Evolutionary conservation across 192 early-diverging fungal genomes (phyloP), one percentile per base, ranked within the genome.

Genomic region (Spizellomyces punctatus): DNA sequence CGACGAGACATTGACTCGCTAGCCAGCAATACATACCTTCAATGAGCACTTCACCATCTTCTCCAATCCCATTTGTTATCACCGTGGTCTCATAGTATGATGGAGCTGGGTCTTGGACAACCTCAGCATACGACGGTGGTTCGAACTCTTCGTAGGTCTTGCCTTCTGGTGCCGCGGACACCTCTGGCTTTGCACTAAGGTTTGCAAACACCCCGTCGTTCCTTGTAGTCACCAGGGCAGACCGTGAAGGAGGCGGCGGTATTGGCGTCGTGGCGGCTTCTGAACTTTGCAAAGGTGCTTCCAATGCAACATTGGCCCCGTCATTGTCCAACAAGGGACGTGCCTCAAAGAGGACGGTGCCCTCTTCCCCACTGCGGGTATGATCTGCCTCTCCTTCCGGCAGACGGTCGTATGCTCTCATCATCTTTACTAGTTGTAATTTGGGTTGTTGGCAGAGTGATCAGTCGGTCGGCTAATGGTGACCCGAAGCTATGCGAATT

Each of bases 1-100:
- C 12, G 63, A n/a, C 2, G 47, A 16, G 52, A 55, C 16, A 19
- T 3, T 3, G 27, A 36, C 0, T 16, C 17, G 61, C 46, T 6
- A 19, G 8, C 61, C 16, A 14, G 14, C 41, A 69, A 12, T 4
- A 16, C 64, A 54, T 50, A 82, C 81, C 83, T 64, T 98, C 96
- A 9, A 98, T 89, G 7, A 96, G 77, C 5, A 98, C 77, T 74
- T 94, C 89, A 57, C 94, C 96, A 48, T 92, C 92, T 72, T 92
- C 88, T 12, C 41, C 50, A 21, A 78, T 74, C 10, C 88, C 88
- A 44, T 89, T 83, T 9, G 88, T 80, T 63, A 92, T 86, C 8
- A 91, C 83, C 10, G 93, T 91, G 0, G 93, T 91, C 77, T 92
- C 90, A 78, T 89, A 87, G 75, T 94, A 93, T 12, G 88, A 83